Evolutionary conservation across 108 stramenopile species (phyloP).

Genomic region (Nannochloropsis gaditana): DNA sequence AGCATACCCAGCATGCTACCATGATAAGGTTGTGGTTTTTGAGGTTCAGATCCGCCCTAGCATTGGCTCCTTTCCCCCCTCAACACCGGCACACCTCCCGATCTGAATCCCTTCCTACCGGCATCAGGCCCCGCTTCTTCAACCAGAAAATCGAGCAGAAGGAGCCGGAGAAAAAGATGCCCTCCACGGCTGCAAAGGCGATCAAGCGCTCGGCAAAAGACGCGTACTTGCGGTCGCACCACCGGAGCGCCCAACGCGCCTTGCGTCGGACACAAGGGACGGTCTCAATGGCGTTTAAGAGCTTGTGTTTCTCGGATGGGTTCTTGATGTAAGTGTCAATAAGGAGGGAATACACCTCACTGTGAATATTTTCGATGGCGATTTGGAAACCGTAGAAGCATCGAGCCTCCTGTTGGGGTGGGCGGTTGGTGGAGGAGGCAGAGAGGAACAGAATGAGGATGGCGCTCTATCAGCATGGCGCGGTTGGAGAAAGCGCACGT

Average conservation of each 20-base stretch:
- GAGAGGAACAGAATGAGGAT: not conserved
- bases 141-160: constrained; percentile 99
- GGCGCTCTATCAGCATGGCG: too few species aligned
- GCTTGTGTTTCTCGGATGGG: constrained; percentile 57
- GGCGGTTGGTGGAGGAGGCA: not conserved
- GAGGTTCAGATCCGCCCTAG: not conserved
- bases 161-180: constrained; percentile 95
- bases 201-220: constrained; percentile 95
- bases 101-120: constrained; percentile 32
- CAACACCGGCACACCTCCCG: not conserved
- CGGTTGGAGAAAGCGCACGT: not conserved
- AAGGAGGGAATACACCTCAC: constrained; percentile 93
- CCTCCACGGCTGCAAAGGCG: constrained; percentile 99
- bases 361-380: constrained; percentile 99
- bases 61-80: not conserved
- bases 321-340: constrained; percentile 97
- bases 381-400: constrained; percentile 99
- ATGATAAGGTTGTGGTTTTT: not conserved
- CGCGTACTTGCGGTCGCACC: constrained; percentile 76
- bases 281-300: constrained; percentile 53
- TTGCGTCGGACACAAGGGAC: constrained; percentile 90
- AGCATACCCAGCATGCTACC: not conserved
- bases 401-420: constrained; percentile 69
- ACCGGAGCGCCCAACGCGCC: constrained; percentile 95
- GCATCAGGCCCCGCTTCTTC: constrained; percentile 99